Conservation (phyloP, 768 basidiomycete genomes). For the Leccinum incarnatum region DNA sequence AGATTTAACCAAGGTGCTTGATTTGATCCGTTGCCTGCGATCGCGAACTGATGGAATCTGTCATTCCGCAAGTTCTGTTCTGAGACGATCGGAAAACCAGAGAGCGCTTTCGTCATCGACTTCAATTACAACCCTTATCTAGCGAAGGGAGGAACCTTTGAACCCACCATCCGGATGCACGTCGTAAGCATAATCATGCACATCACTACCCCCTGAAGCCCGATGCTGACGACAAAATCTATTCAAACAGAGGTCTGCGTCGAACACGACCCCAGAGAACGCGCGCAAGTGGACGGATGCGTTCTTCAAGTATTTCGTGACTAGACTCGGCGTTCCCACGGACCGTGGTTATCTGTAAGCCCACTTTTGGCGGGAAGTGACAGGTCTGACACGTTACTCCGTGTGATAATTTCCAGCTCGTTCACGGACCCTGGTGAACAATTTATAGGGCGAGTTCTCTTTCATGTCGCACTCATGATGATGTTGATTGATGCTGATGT, state of each 20-base stretch:
- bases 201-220: not conserved
- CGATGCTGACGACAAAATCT: not conserved
- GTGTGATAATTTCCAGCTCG: not conserved
- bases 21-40: not conserved
- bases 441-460: conserved; percentile 1
- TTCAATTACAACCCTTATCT: conserved; percentile 55
- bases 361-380: not conserved
- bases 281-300: conserved; percentile 54
- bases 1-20: conserved; percentile 2
- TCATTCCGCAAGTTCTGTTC: conserved; percentile 36
- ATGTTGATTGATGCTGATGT: not conserved
- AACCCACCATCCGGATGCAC: conserved; percentile 55
- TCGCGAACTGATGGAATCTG: not conserved
- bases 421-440: conserved; percentile 7
- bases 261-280: conserved; percentile 44
- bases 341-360: conserved; percentile 59
- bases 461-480: not conserved
- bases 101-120: conserved; percentile 48
- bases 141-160: conserved; percentile 55
- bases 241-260: conserved; percentile 47
- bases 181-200: not conserved
- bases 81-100: conserved; percentile 49
- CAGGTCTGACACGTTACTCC: not conserved
- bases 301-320: conserved; percentile 51
- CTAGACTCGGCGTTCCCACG: conserved; percentile 45